These are phyloP conservation scores for Daldinia caldariorum DNA, from an alignment of 495 filamentous ascomycete species.

Conservation along the genomic window DNA sequence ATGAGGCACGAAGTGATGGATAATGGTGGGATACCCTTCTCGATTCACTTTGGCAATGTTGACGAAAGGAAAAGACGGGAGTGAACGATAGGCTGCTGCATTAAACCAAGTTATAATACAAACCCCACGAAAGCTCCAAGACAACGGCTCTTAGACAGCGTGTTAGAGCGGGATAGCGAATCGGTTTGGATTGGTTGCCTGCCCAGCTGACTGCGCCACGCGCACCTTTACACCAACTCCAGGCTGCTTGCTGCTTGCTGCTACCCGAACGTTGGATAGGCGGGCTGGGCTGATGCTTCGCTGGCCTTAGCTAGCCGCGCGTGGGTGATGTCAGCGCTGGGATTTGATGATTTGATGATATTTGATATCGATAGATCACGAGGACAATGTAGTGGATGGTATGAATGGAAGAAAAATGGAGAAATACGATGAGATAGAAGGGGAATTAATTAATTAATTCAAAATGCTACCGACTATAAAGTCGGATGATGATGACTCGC, in stretches of 20 bases:
- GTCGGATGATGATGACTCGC: slow-evolving; percentile 21
- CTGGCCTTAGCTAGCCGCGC: slow-evolving; percentile 25
- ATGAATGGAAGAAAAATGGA: not conserved
- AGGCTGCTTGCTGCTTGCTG: not conserved
- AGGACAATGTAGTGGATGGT: slow-evolving; percentile 22
- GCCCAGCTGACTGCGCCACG: slow-evolving; percentile 39
- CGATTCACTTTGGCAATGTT: slow-evolving; percentile 4
- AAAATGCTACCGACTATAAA: slow-evolving; percentile 20
- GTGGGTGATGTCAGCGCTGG: slow-evolving; percentile 39
- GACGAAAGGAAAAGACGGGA: slow-evolving; percentile 18
- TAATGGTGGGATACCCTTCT: slow-evolving; percentile 10
- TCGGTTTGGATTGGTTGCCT: slow-evolving; percentile 5
- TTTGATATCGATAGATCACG: slow-evolving; percentile 23
- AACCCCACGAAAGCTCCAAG: slow-evolving; percentile 32
- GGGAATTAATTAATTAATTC: slow-evolving; percentile 20
- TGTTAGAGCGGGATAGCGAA: slow-evolving; percentile 2
- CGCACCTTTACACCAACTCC: slow-evolving; percentile 17
- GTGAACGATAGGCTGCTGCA: slow-evolving; percentile 30
- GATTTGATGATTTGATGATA: slow-evolving; percentile 9
- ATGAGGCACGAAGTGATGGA: slow-evolving; percentile 18
- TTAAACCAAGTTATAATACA: slow-evolving; percentile 20
- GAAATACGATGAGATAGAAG: slow-evolving; percentile 6
- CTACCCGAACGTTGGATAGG: not conserved
- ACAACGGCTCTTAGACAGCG: slow-evolving; percentile 24
- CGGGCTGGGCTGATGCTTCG: slow-evolving; percentile 24